Evolutionary conservation across 1,284 basidiomycete species (phyloP).

Genomic region (Athelia psychrophila): DNA sequence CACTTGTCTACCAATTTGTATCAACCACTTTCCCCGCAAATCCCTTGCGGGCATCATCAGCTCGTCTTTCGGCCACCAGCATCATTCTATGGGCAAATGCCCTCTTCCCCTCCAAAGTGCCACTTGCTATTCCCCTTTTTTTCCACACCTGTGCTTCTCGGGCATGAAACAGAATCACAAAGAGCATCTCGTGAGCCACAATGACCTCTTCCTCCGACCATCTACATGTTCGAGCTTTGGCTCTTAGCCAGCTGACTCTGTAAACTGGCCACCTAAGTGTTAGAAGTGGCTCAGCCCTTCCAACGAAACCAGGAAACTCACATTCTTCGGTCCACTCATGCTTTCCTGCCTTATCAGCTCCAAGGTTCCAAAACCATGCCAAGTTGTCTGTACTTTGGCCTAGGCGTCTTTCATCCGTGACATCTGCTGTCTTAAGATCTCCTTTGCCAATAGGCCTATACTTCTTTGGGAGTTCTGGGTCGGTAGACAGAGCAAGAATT

Average conservation of each 20-base stretch:
- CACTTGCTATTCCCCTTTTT: not conserved
- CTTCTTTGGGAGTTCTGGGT: not conserved
- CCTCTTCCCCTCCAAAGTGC: not conserved
- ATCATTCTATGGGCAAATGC: not conserved
- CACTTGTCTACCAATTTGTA: too few relatives aligned
- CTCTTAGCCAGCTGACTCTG: slow-evolving; percentile 10
- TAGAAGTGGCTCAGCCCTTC: not conserved
- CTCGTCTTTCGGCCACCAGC: not conserved
- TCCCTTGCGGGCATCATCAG: not conserved
- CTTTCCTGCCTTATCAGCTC: not conserved
- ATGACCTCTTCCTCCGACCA: slow-evolving; percentile 10
- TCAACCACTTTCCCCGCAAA: not conserved
- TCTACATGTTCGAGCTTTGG: slow-evolving; percentile 6
- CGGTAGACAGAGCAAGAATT: not conserved
- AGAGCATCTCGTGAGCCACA: slow-evolving; percentile 13
- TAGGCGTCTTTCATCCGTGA: slow-evolving; percentile 10
- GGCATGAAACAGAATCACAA: slow-evolving; percentile 10
- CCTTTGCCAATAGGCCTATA: slow-evolving; percentile 4
- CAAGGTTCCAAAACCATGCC: slow-evolving; percentile 11
- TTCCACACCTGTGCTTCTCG: slow-evolving; percentile 5
- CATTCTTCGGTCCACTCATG: slow-evolving; percentile 8
- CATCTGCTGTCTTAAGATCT: slow-evolving; percentile 9
- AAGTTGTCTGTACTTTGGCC: slow-evolving; percentile 9
- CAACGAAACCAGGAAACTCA: slow-evolving; percentile 4
- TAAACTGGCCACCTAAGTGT: slow-evolving; percentile 7